A percentile compares a stretch with the other conserved stretches of the same genome.
phyloP scores from a whole-genome alignment of 345 rosid species.

The Citrus glauca region DNA sequence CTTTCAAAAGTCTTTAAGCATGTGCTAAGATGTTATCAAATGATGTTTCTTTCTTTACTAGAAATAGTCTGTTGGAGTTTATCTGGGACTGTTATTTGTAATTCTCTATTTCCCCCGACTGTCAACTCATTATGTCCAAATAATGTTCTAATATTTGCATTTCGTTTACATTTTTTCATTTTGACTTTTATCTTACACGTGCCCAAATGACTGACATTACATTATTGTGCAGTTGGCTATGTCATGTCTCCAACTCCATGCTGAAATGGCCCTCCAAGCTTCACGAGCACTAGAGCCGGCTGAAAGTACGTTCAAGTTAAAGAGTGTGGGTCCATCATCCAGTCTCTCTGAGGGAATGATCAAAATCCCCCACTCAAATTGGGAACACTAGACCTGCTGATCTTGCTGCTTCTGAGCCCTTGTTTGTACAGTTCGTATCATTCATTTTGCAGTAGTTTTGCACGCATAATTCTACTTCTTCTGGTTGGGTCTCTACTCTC shows the following conservation, averaged over 20 bases:
- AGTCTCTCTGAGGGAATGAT: constrained; percentile 33
- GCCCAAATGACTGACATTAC: background rate
- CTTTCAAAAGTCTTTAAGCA: background rate
- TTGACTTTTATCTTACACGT: background rate
- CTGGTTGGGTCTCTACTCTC: too few species aligned
- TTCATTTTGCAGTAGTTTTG: constrained; percentile 3
- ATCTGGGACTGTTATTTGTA: background rate
- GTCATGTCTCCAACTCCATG: constrained; percentile 82
- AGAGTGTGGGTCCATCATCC: constrained; percentile 33
- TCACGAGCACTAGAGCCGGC: constrained; percentile 70
- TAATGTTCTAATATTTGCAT: background rate
- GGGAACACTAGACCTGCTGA: constrained; percentile 19
- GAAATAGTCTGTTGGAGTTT: background rate
- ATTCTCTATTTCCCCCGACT: background rate
- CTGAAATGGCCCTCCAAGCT: constrained; percentile 92
- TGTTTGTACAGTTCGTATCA: constrained; percentile 4
- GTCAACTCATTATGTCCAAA: background rate
- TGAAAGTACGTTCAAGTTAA: constrained; percentile 33
- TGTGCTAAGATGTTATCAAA: background rate
- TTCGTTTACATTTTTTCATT: background rate
- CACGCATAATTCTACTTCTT: background rate
- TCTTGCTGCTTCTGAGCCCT: background rate
- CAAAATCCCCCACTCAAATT: constrained; percentile 43
- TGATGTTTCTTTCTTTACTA: background rate
- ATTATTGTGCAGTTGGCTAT: constrained; percentile 63